Evolutionary conservation across 2,329 filamentous ascomycete species (phyloP), one percentile per base, ranked within the genome.

Genomic region (Amauroascus verrucosus): DNA sequence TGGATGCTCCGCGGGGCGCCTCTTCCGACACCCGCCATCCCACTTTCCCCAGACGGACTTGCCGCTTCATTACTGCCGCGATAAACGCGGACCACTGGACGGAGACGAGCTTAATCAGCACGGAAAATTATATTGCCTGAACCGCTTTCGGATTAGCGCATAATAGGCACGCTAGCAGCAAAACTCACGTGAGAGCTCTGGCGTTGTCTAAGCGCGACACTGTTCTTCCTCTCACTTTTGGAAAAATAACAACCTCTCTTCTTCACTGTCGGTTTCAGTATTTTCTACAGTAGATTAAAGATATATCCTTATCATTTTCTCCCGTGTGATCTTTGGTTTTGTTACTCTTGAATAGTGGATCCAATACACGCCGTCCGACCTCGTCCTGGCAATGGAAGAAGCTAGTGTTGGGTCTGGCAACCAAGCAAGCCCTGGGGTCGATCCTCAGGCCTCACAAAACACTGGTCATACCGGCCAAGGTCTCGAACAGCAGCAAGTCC

Each of bases 381-480:
- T 26, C 13, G 14, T 18, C 22, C 33, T 22, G 41, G 48, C n/a
- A 28, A 58, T 57, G 55, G 48, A 66, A 30, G 64, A 65, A 9
- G 69, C 67, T 8, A 65, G 67, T 45, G 66, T 66, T 8, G 67
- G 71, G 38, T 63, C 65, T 26, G 71, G 38, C 8, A 37, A 45
- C 30, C 49, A 51, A 45, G 40, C 49, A 40, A 45, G 49, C 28
- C 49, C 49, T 9, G 48, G 37, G 6, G 26, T 33, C 38, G 48
- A 43, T 26, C 24, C 35, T 4, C 37, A 32, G 24, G 9, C 43
- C 44, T 28, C 47, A 22, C 28, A 26, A 48, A 22, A 40, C 32
- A 32, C 37, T 35, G 41, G 30, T 6, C 18, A 33, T 16, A 7
- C 30, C 8, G 40, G 6, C 30, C 28, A 43, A 20, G 16, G 18